These are phyloP conservation scores for Blastomyces percursus DNA, from an alignment of 2,329 filamentous ascomycete genomes.

Conservation along the genomic window DNA sequence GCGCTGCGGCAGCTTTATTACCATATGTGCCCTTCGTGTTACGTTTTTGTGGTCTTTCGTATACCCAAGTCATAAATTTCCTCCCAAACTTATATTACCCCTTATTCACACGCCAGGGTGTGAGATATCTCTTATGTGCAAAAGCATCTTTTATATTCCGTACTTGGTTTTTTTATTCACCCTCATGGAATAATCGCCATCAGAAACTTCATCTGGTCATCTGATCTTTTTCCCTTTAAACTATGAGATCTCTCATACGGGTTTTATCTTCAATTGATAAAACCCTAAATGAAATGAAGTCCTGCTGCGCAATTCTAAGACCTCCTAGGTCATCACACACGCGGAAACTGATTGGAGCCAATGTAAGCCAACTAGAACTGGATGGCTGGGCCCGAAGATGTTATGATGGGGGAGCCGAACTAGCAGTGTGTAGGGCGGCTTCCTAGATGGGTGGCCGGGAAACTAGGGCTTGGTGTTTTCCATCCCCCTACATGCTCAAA, in stretches of 20 bases:
- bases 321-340: not conserved
- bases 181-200: no score
- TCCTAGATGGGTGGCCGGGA: not conserved
- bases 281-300: no score
- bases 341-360: not conserved
- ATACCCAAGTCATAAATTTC: not conserved
- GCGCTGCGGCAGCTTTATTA: not conserved
- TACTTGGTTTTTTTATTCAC: no score
- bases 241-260: no score
- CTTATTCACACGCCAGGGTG: not conserved
- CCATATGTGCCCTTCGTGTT: not conserved
- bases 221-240: no score
- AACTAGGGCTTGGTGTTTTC: not conserved
- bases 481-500: not conserved
- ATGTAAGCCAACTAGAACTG: not conserved
- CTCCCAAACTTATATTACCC: not conserved
- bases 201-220: no score
- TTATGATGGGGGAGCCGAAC: not conserved
- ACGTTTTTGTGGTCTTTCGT: not conserved
- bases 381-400: not conserved
- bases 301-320: not conserved
- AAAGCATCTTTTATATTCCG: no score
- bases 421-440: not conserved
- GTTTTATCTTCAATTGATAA: no score
- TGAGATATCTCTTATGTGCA: no score